A percentile compares a stretch with the other conserved stretches of the same genome.
These are phyloP conservation scores for Anastatica hierochuntica DNA, from an alignment of 345 rosid species.

Conservation along the genomic window DNA sequence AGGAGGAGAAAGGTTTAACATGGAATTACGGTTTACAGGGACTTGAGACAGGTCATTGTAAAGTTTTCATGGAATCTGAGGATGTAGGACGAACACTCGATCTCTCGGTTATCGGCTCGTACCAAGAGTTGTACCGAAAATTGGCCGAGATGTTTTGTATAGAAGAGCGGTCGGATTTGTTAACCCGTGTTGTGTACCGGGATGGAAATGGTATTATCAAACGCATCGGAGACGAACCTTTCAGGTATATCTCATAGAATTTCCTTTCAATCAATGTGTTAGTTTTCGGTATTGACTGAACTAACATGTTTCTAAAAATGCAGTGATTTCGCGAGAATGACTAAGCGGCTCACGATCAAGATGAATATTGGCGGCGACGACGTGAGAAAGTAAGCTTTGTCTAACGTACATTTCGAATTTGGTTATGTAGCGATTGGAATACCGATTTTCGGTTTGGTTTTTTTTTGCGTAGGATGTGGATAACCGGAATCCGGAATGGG, in stretches of 20 bases:
- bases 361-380: conserved; percentile 40
- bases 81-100: conserved; percentile 83
- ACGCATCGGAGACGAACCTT: conserved; percentile 70
- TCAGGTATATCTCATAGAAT: conserved; percentile 35
- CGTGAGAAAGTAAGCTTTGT: conserved; percentile 45
- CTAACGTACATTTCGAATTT: neutral
- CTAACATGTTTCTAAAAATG: conserved; percentile 16
- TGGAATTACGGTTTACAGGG: conserved; percentile 38
- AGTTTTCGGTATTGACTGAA: too few relatives aligned
- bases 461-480: conserved; percentile 44
- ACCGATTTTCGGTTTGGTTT: conserved; percentile 7
- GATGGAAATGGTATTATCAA: conserved; percentile 52
- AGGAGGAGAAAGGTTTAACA: conserved; percentile 4
- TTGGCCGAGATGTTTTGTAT: conserved; percentile 70
- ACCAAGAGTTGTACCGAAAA: conserved; percentile 59
- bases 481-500: conserved; percentile 44
- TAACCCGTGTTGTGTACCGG: conserved; percentile 52
- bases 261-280: neutral
- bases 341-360: conserved; percentile 64
- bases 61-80: conserved; percentile 86
- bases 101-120: conserved; percentile 62
- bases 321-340: conserved; percentile 58
- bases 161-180: conserved; percentile 54
- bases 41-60: conserved; percentile 68
- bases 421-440: neutral